Evolutionary conservation across 805 yeast species (phyloP).

Genomic region (Ogataea corticis): DNA sequence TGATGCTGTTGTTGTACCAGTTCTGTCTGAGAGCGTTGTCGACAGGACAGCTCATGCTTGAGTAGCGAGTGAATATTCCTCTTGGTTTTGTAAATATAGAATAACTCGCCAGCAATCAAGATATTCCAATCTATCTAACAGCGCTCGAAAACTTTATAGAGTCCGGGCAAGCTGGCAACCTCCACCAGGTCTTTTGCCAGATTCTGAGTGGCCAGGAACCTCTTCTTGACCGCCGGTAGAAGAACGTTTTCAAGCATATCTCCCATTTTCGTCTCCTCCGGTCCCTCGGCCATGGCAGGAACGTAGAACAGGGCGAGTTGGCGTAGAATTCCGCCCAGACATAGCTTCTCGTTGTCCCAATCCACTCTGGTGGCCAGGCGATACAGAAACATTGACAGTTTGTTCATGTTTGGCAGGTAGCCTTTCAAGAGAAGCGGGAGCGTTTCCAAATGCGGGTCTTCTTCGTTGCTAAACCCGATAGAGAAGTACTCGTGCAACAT

Average conservation of each 20-base stretch:
- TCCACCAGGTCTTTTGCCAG: conserved; percentile 64
- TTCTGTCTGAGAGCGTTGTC: conserved; percentile 57
- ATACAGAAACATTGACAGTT: conserved; percentile 67
- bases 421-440: conserved; percentile 71
- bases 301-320: conserved; percentile 74
- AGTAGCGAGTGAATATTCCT: conserved; percentile 1
- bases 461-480: conserved; percentile 41
- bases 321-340: conserved; percentile 62
- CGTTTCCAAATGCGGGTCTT: conserved; percentile 41
- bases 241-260: conserved; percentile 53
- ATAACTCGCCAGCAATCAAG: too few relatives aligned
- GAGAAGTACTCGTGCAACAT: conserved; percentile 85
- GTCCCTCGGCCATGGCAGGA: conserved; percentile 49
- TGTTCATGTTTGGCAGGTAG: conserved; percentile 60
- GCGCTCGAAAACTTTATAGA: conserved; percentile 90
- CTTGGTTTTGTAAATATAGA: neutral
- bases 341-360: conserved; percentile 67
- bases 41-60: conserved; percentile 24
- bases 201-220: conserved; percentile 62
- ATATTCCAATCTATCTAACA: conserved; percentile 49
- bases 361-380: conserved; percentile 58
- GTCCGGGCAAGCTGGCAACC: conserved; percentile 87
- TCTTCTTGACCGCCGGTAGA: conserved; percentile 63
- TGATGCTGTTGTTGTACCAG: conserved; percentile 90
- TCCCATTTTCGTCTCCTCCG: conserved; percentile 32